Evolutionary conservation across 352 stramenopile species (phyloP), one percentile per base, ranked within the genome.

Genomic region (Globisporangium yorkense): DNA sequence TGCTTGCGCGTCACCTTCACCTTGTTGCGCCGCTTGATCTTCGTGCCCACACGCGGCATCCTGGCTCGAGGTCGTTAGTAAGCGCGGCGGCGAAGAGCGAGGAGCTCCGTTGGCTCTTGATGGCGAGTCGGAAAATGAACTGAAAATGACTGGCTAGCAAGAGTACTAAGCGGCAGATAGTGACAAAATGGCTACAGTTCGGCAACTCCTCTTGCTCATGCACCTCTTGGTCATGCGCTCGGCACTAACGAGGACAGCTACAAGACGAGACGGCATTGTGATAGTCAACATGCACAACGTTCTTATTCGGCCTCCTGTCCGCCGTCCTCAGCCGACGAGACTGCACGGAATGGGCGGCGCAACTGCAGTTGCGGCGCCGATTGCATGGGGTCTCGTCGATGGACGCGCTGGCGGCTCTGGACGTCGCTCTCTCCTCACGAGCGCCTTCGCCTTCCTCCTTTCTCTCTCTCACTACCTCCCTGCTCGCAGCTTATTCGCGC

Each of bases 1-100:
- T 75, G 70, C 44, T 89, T 87, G 62, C 77, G 77, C 59, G 59
- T 81, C 43, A 84, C 66, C 56, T 84, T 84, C 39, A 77, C 68
- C 65, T 93, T 89, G 41, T 66, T 67, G 67, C 78, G 77, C 65
- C 74, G 66, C 68, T 88, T 88, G 67, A 91, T 83, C 53, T 65
- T 76, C 52, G 70, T 75, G 8, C 80, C 80, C 27, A 74, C 58
- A 9, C 74, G 68, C 18, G 60, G 57, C 75, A 85, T 85, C n/a
- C 9, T 73, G 6, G 1, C 37, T 12, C 5, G n/a, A 20, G 33
- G 5, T 56, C 5, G 40, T 52, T 53, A 40, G 35, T 40, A 16
- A 27, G 24, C 24, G 24, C 24, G 24, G 24, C 24, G 24, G 24
- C 24, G 24, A 27, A 27, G 24, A 27, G 24, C 24, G 24, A 27